A percentile compares a stretch with the other conserved stretches of the same genome.
These are phyloP conservation scores for Aspergillus ruber DNA, from an alignment of 2,329 filamentous ascomycete species.

Conservation along the genomic window DNA sequence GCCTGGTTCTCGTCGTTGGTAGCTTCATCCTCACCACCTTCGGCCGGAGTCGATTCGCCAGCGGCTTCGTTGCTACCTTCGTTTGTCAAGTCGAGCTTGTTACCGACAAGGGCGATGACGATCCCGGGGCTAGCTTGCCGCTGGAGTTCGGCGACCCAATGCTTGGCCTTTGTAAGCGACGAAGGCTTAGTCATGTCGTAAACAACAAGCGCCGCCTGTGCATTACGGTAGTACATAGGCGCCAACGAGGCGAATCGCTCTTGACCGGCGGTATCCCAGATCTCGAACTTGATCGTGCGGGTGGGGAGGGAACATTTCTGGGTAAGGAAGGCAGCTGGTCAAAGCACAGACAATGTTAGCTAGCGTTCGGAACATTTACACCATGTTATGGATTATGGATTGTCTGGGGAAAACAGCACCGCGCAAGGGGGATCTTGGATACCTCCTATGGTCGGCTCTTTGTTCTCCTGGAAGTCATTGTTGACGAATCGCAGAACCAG, in stretches of 20 bases:
- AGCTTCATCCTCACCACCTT: conserved; percentile 27
- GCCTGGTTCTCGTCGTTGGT: conserved; percentile 46
- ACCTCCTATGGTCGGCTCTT: conserved; percentile 98
- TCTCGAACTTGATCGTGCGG: conserved; percentile 72
- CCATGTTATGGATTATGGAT: background rate
- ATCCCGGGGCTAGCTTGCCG: conserved; percentile 93
- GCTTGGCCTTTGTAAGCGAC: conserved; percentile 91
- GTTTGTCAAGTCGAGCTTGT: conserved; percentile 85
- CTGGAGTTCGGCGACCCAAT: conserved; percentile 97
- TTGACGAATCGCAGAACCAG: conserved; percentile 97
- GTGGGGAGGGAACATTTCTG: conserved; percentile 97
- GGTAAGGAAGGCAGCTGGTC: conserved; percentile 84
- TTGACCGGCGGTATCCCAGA: conserved; percentile 98
- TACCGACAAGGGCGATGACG: conserved; percentile 93
- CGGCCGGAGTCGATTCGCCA: conserved; percentile 16
- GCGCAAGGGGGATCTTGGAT: conserved; percentile 18
- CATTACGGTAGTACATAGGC: conserved; percentile 99
- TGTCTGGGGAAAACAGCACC: background rate
- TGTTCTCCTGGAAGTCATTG: conserved; percentile 99
- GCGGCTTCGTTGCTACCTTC: conserved; percentile 42
- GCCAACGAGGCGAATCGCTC: conserved; percentile 94
- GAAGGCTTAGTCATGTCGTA: conserved; percentile 98
- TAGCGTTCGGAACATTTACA: background rate
- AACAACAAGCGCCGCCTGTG: conserved; percentile 92
- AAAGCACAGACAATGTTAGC: conserved; percentile 4